Conservation (phyloP, 2,329 filamentous ascomycete genomes). For the Neophaeococcomyces mojaviensis region DNA sequence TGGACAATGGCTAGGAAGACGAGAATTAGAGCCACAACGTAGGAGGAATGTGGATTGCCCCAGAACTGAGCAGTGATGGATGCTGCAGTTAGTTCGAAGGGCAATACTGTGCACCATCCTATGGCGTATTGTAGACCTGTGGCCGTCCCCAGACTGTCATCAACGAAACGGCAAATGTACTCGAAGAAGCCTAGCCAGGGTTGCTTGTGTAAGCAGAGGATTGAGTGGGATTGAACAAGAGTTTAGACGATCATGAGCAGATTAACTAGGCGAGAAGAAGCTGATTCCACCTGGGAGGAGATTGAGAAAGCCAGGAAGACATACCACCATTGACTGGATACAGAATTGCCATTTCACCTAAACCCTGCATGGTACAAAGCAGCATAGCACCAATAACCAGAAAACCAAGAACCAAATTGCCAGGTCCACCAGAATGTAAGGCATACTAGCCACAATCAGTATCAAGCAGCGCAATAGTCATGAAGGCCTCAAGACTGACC, state of each 20-base stretch:
- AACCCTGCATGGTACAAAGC: slow-evolving; percentile 37
- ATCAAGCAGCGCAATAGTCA: not conserved
- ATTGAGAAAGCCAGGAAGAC: too few relatives aligned
- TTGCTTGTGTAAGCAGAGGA: too few relatives aligned
- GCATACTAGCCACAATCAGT: slow-evolving; percentile 15
- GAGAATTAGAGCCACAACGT: slow-evolving; percentile 64
- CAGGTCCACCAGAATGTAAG: slow-evolving; percentile 31
- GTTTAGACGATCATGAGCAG: too few relatives aligned
- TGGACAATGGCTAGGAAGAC: slow-evolving; percentile 66
- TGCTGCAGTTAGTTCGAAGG: slow-evolving; percentile 20
- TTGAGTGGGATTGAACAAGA: too few relatives aligned
- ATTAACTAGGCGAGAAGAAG: too few relatives aligned
- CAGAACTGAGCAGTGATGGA: slow-evolving; percentile 20
- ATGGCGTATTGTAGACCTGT: slow-evolving; percentile 31
- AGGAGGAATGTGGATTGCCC: slow-evolving; percentile 26
- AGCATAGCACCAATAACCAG: slow-evolving; percentile 57
- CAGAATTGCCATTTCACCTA: slow-evolving; percentile 72
- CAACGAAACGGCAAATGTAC: slow-evolving; percentile 58
- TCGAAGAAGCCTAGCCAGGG: slow-evolving; percentile 49
- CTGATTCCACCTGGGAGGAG: too few relatives aligned
- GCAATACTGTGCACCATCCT: slow-evolving; percentile 18
- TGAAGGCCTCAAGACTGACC: slow-evolving; percentile 4
- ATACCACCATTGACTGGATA: slow-evolving; percentile 60
- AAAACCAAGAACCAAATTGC: slow-evolving; percentile 37
- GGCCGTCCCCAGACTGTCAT: slow-evolving; percentile 38